Percentiles rank a stretch among this genome's conserved stretches.
These are phyloP conservation scores for Plectosphaerella plurivora DNA, from an alignment of 2,329 filamentous ascomycete genomes.

Conservation along the genomic window DNA sequence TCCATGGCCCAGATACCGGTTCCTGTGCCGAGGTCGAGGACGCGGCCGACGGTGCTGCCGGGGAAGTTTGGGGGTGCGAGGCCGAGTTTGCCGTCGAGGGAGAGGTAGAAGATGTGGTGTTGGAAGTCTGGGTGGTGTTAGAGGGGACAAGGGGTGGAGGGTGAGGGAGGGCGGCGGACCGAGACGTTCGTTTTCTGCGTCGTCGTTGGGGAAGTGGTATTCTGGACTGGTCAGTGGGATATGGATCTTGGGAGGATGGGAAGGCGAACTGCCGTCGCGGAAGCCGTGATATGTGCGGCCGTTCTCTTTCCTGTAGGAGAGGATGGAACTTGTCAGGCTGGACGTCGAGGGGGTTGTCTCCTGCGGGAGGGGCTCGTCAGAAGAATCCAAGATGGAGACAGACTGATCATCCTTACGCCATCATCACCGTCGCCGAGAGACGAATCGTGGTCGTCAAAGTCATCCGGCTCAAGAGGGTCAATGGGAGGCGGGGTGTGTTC, in stretches of 20 bases:
- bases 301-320: conserved; percentile 11
- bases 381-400: neutral
- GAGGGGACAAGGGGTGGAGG: no score
- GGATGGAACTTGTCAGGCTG: conserved; percentile 27
- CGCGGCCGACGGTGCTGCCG: conserved; percentile 9
- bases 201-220: conserved; percentile 13
- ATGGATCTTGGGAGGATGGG: no score
- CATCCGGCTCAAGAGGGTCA: conserved; percentile 8
- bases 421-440: conserved; percentile 3
- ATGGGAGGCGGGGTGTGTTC: neutral
- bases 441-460: conserved; percentile 9
- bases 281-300: conserved; percentile 16
- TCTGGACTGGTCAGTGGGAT: conserved; percentile 1
- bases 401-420: neutral
- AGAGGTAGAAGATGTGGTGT: conserved; percentile 47
- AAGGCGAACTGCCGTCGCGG: conserved; percentile 9
- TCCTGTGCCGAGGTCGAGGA: conserved; percentile 22
- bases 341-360: conserved; percentile 15
- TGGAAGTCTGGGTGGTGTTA: conserved; percentile 34
- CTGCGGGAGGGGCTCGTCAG: neutral
- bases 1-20: conserved; percentile 31
- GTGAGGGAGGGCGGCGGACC: neutral
- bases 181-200: conserved; percentile 10
- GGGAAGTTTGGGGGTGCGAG: conserved; percentile 9
- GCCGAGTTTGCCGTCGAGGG: conserved; percentile 25